phyloP scores from a whole-genome alignment of 805 yeast genomes.

The Candida odintsovae region DNA sequence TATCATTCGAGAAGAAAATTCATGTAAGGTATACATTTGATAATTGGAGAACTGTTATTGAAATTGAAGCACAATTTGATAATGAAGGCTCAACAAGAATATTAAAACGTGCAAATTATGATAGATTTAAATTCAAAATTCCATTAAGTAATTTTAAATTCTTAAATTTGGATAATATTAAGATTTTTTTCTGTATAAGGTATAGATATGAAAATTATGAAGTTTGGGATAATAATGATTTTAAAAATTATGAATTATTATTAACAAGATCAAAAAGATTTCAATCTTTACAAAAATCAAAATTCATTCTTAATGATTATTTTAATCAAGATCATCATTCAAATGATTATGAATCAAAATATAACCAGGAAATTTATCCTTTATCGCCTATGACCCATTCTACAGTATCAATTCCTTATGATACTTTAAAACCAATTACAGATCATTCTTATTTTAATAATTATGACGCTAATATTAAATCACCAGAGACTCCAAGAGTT shows the following conservation, averaged over 20 bases:
- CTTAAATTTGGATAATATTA: slow-evolving; percentile 10
- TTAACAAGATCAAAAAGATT: slow-evolving; percentile 10
- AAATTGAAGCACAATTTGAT: slow-evolving; percentile 56
- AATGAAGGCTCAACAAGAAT: slow-evolving; percentile 45
- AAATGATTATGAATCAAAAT: neutral
- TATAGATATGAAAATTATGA: slow-evolving; percentile 38
- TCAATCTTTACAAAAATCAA: slow-evolving; percentile 4
- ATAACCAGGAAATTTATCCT: neutral
- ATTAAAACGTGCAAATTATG: slow-evolving; percentile 48
- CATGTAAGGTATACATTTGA: slow-evolving; percentile 71
- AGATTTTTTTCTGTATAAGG: slow-evolving; percentile 43
- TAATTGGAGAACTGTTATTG: slow-evolving; percentile 70
- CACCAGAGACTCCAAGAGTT: slow-evolving; percentile 25
- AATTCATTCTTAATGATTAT: slow-evolving; percentile 13
- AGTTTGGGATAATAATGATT: slow-evolving; percentile 73
- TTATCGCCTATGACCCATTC: neutral
- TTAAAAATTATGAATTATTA: slow-evolving; percentile 49
- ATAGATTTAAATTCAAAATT: slow-evolving; percentile 65
- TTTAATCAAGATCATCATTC: slow-evolving; percentile 1
- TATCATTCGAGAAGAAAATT: slow-evolving; percentile 63
- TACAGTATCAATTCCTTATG: neutral
- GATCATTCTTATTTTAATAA: slow-evolving; percentile 17
- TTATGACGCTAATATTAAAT: slow-evolving; percentile 12
- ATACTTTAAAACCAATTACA: neutral
- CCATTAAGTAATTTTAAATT: slow-evolving; percentile 34